Evolutionary conservation across 1,284 basidiomycete genomes (phyloP).

Genomic region (Malassezia slooffiae): DNA sequence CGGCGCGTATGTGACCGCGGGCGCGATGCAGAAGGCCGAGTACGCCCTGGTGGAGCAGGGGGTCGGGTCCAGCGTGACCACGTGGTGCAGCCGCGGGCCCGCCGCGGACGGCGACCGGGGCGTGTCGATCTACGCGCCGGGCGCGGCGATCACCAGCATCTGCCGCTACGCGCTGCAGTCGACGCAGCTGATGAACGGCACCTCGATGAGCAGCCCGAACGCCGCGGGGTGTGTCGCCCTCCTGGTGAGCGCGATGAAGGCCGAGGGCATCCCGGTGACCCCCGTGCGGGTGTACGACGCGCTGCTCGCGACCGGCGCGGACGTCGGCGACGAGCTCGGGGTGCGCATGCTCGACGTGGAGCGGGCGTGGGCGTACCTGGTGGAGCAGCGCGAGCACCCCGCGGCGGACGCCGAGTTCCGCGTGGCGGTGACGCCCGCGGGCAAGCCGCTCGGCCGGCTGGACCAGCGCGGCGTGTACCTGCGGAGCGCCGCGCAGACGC

Average conservation of each 20-base stretch:
- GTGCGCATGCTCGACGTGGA: slow-evolving; percentile 46
- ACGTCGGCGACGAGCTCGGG: slow-evolving; percentile 43
- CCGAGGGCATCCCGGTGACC: slow-evolving; percentile 39
- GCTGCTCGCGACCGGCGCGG: slow-evolving; percentile 40
- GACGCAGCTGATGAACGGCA: slow-evolving; percentile 46
- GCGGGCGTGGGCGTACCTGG: slow-evolving; percentile 44
- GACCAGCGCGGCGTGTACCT: slow-evolving; percentile 46
- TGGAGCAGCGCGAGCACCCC: slow-evolving; percentile 31
- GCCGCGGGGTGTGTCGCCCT: slow-evolving; percentile 44
- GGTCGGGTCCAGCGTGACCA: slow-evolving; percentile 42
- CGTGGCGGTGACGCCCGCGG: slow-evolving; percentile 38
- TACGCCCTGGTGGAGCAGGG: slow-evolving; percentile 45
- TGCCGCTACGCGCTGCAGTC: slow-evolving; percentile 45
- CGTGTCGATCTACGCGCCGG: slow-evolving; percentile 45
- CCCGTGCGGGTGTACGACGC: slow-evolving; percentile 44
- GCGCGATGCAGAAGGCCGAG: slow-evolving; percentile 46
- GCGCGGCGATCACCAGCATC: slow-evolving; percentile 47
- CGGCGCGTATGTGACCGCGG: slow-evolving; percentile 46
- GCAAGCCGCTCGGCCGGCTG: slow-evolving; percentile 26
- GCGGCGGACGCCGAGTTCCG: slow-evolving; percentile 44
- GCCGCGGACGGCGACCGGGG: slow-evolving; percentile 41
- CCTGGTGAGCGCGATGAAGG: slow-evolving; percentile 43
- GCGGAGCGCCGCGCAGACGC: slow-evolving; percentile 38
- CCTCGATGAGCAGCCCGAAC: slow-evolving; percentile 46
- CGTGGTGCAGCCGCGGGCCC: slow-evolving; percentile 47